Conservation (phyloP, 106 monocot species). For the Agapanthus africanus region DNA sequence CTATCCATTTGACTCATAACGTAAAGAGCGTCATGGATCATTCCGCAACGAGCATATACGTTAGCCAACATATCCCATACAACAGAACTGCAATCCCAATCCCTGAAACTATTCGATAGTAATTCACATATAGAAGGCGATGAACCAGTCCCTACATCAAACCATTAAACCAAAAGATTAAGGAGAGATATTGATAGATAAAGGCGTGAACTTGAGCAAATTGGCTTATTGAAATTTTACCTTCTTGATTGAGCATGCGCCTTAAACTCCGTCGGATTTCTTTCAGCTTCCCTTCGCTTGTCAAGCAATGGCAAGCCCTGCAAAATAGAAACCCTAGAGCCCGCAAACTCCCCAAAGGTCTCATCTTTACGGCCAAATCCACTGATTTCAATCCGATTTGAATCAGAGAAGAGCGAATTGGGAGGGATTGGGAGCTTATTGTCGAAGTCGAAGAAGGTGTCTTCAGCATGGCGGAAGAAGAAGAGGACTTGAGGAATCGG, state of each 20-base stretch:
- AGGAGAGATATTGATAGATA: neutral
- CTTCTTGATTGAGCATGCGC: slow-evolving; percentile 24
- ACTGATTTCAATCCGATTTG: neutral
- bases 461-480: neutral
- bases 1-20: slow-evolving; percentile 54
- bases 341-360: neutral
- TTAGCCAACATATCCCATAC: slow-evolving; percentile 67
- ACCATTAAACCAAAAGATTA: neutral
- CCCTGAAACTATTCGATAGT: slow-evolving; percentile 26
- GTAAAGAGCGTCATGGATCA: slow-evolving; percentile 51
- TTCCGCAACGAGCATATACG: slow-evolving; percentile 37
- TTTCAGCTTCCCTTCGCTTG: slow-evolving; percentile 25
- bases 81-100: slow-evolving; percentile 18
- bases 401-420: neutral
- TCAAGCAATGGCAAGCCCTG: slow-evolving; percentile 15
- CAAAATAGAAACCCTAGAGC: slow-evolving; percentile 12
- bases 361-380: neutral
- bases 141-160: slow-evolving; percentile 40
- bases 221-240: slow-evolving; percentile 1
- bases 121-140: slow-evolving; percentile 39
- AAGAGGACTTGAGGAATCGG: neutral
- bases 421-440: neutral
- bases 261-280: slow-evolving; percentile 10
- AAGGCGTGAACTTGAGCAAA: neutral
- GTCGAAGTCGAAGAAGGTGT: neutral